These are phyloP conservation scores for Pythium insidiosum DNA, from an alignment of 352 stramenopile species.

Conservation along the genomic window DNA sequence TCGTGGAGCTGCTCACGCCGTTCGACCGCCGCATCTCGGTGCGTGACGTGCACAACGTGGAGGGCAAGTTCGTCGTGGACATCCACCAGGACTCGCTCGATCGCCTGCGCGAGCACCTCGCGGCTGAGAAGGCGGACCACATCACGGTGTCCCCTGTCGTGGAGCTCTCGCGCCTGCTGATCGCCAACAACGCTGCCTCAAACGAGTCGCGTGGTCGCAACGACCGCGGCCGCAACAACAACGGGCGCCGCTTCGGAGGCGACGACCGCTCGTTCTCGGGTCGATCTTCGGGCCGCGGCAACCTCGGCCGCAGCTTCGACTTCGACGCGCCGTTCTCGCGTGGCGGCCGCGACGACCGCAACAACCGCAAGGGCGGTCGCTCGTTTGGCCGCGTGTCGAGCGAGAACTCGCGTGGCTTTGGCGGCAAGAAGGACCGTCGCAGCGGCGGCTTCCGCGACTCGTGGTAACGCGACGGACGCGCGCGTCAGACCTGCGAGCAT, in stretches of 20 bases:
- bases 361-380: slow-evolving; percentile 13
- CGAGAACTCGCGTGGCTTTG: slow-evolving; percentile 6
- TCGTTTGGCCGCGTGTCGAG: slow-evolving; percentile 30
- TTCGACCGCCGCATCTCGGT: slow-evolving; percentile 31
- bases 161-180: slow-evolving; percentile 50
- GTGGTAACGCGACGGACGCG: too few relatives aligned
- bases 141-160: slow-evolving; percentile 32
- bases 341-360: slow-evolving; percentile 9
- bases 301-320: slow-evolving; percentile 22
- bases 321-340: slow-evolving; percentile 43
- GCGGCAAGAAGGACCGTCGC: slow-evolving; percentile 11
- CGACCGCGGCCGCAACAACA: slow-evolving; percentile 2
- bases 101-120: slow-evolving; percentile 34
- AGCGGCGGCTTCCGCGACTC: slow-evolving; percentile 19
- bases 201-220: slow-evolving; percentile 9
- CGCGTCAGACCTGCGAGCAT: too few relatives aligned
- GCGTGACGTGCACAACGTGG: slow-evolving; percentile 44
- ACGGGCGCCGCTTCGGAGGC: slow-evolving; percentile 1
- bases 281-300: slow-evolving; percentile 13
- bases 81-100: slow-evolving; percentile 42
- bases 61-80: slow-evolving; percentile 67
- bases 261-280: slow-evolving; percentile 5
- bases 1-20: slow-evolving; percentile 29
- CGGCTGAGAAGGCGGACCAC: slow-evolving; percentile 15
- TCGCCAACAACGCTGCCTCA: slow-evolving; percentile 18